A percentile compares a stretch with the other conserved stretches of the same genome.
phyloP scores from a whole-genome alignment of 345 rosid genomes.

The Boechera retrofracta region DNA sequence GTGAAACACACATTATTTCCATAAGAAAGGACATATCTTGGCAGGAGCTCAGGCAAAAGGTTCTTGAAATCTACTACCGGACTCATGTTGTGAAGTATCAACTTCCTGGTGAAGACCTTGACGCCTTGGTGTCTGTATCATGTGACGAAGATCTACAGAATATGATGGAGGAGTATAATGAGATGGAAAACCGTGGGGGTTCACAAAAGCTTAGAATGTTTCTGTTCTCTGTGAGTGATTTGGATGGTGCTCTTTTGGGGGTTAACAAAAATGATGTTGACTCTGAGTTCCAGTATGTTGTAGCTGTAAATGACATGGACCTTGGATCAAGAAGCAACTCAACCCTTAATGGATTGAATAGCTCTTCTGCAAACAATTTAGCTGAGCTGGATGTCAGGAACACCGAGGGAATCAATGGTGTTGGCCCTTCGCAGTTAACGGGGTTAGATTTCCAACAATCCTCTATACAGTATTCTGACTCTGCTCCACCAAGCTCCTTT shows the following conservation, averaged over 20 bases:
- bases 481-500: conserved; percentile 50
- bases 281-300: conserved; percentile 74
- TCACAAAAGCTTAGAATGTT: conserved; percentile 75
- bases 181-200: conserved; percentile 62
- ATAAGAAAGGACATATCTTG: conserved; percentile 68
- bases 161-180: conserved; percentile 88
- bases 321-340: conserved; percentile 64
- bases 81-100: conserved; percentile 79
- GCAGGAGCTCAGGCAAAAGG: conserved; percentile 69
- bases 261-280: conserved; percentile 56
- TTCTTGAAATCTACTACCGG: conserved; percentile 62
- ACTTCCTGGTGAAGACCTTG: conserved; percentile 95
- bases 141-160: conserved; percentile 86
- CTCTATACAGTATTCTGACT: conserved; percentile 47
- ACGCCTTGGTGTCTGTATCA: conserved; percentile 89
- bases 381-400: conserved; percentile 55
- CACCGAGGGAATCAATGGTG: conserved; percentile 50
- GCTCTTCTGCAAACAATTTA: conserved; percentile 61
- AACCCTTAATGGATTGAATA: conserved; percentile 51
- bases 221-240: conserved; percentile 66
- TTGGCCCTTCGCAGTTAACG: conserved; percentile 48
- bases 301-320: conserved; percentile 83
- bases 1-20: conserved; percentile 77
- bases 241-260: conserved; percentile 70
- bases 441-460: conserved; percentile 48